phyloP scores from a whole-genome alignment of 129 eudicot genomes.

The Heracleum sosnowskyi region DNA sequence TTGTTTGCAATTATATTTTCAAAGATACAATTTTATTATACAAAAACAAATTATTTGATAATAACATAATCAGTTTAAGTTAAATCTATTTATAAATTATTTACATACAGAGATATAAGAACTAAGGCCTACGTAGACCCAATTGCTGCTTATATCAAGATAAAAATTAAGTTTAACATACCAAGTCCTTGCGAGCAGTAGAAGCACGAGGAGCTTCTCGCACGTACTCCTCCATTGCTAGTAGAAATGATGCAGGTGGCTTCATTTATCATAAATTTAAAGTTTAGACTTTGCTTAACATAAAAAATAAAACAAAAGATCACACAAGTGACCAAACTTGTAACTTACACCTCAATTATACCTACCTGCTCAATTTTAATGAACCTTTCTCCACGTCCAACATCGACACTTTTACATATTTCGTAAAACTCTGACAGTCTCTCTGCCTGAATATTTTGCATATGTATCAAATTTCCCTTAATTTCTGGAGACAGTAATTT shows the following conservation, averaged over 20 bases:
- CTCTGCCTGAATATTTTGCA: constrained; percentile 44
- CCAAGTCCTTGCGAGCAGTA: constrained; percentile 57
- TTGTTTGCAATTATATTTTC: neutral
- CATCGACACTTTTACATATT: constrained; percentile 60
- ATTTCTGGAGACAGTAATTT: neutral
- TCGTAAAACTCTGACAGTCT: constrained; percentile 75
- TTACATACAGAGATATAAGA: neutral
- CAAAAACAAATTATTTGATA: neutral
- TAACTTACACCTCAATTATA: neutral
- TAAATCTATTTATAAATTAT: neutral
- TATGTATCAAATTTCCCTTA: neutral
- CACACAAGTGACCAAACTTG: neutral
- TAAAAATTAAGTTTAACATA: constrained; percentile 16
- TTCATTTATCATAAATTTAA: constrained; percentile 26
- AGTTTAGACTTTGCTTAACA: neutral
- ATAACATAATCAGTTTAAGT: neutral
- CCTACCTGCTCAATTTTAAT: constrained; percentile 72
- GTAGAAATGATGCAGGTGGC: constrained; percentile 85
- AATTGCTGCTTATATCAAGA: neutral
- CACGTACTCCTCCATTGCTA: constrained; percentile 91
- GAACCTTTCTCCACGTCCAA: constrained; percentile 67
- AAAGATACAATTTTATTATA: neutral
- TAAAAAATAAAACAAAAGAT: neutral
- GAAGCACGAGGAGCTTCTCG: constrained; percentile 70
- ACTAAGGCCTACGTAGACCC: neutral